Evolutionary conservation across 2,329 filamentous ascomycete genomes (phyloP).

Genomic region (Aureobasidium melanogenum): DNA sequence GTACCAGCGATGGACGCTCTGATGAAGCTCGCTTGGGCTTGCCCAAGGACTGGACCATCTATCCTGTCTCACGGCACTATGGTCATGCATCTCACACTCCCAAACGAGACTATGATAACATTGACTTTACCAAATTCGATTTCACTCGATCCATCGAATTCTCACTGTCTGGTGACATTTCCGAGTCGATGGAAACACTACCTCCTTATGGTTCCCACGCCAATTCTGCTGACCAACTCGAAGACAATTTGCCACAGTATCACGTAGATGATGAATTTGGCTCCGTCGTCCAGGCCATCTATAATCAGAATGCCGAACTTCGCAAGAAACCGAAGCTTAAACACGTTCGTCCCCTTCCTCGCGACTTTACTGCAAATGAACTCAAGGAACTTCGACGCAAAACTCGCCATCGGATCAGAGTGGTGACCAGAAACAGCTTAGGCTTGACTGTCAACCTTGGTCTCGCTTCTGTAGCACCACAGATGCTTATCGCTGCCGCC

Average conservation of each 20-base stretch:
- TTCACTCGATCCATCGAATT: background rate
- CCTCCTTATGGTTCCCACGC: background rate
- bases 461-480: slow-evolving; percentile 3
- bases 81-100: background rate
- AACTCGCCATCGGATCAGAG: slow-evolving; percentile 1
- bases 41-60: background rate
- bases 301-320: background rate
- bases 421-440: background rate
- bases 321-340: background rate
- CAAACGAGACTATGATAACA: background rate
- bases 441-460: background rate
- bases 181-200: background rate
- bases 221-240: background rate
- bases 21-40: background rate
- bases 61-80: background rate
- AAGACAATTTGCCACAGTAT: background rate
- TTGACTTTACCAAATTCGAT: background rate
- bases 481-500: slow-evolving; percentile 7
- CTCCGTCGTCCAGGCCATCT: background rate
- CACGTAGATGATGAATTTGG: background rate
- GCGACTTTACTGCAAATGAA: background rate
- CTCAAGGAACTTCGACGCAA: slow-evolving; percentile 3
- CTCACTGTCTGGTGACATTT: background rate
- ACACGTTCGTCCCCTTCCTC: background rate
- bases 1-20: background rate